Evolutionary conservation across 495 filamentous ascomycete genomes (phyloP), one percentile per base, ranked within the genome.

Genomic region (Zalerion maritima): DNA sequence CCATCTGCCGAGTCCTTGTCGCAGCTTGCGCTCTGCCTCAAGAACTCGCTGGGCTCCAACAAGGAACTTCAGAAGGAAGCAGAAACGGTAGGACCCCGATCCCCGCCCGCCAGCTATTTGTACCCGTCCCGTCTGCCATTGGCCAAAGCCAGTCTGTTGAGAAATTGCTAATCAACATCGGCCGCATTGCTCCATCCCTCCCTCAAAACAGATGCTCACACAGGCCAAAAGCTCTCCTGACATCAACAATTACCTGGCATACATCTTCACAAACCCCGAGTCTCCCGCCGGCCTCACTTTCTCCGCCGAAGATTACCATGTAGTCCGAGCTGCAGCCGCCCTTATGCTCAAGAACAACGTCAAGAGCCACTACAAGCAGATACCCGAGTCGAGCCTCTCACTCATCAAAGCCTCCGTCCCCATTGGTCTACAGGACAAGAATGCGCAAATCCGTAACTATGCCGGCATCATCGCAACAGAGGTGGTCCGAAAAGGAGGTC

Each of bases 381-480:
- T 94, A 26, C 66, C 78, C 24, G 70, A 77, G 18, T 40, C 58
- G 11, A 81, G 76, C 37, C 52, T 85, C 33, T 48, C 62, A 10
- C 81, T 85, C 42, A 73, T 94, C 36, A 80, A 78, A 40, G 74
- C 83, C 31, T 72, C 79, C 14, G 68, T 87, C 9, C 62, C 91
- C 24, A 33, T 78, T 21, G 75, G 78, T 6, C 67, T 99, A 31
- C 77, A 82, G 49, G 89, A 99, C 54, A 57, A 66, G 33, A 79
- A 80, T 44, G 46, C 62, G 9, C 81, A 87, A 51, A 86, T 96
- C 36, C 78, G 89, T 43, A 82, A 69, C 45, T 81, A 78, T 53
- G 78, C 83, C 21, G 91, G 91, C 34, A 94, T 77, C 46, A 83
- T 94, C 44, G 83, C 94, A 42, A 94, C 91, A n/a, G 87, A 94